A percentile compares a stretch with the other conserved stretches of the same genome.
phyloP scores from a whole-genome alignment of 2,329 filamentous ascomycete genomes.

The Colletotrichum navitas region DNA sequence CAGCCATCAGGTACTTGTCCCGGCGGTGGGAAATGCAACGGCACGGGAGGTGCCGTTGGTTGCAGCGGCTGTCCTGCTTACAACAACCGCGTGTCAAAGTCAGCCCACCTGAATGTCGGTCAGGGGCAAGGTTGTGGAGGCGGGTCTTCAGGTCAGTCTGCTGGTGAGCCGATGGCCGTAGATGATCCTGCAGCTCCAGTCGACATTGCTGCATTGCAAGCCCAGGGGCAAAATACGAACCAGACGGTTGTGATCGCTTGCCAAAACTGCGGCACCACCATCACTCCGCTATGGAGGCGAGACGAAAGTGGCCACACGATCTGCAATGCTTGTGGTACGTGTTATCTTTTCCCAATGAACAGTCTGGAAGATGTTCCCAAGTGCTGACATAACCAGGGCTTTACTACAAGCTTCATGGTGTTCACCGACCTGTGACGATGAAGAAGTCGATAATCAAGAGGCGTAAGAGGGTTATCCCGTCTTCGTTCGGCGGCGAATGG shows the following conservation, averaged over 20 bases:
- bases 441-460: constrained; percentile 98
- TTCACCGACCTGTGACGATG: constrained; percentile 96
- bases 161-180: constrained; percentile 43
- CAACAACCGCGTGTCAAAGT: constrained; percentile 96
- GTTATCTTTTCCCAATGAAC: background rate
- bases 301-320: constrained; percentile 97
- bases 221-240: constrained; percentile 55
- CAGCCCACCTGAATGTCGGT: constrained; percentile 75
- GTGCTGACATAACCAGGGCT: constrained; percentile 69
- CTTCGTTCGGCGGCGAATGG: constrained; percentile 60
- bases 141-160: constrained; percentile 44
- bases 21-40: constrained; percentile 94
- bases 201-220: constrained; percentile 62
- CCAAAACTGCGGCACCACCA: constrained; percentile 96
- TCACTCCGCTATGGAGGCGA: constrained; percentile 94
- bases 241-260: constrained; percentile 86
- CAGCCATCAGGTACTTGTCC: constrained; percentile 89
- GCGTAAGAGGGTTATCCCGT: constrained; percentile 92
- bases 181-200: constrained; percentile 59
- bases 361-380: constrained; percentile 18
- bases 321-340: constrained; percentile 96
- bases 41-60: constrained; percentile 93
- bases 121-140: constrained; percentile 56
- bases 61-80: constrained; percentile 97
- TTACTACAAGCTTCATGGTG: constrained; percentile 95